A percentile compares a stretch with the other conserved stretches of the same genome.
Conservation (phyloP, 2,329 filamentous ascomycete species). For the Apiospora malaysiana region DNA sequence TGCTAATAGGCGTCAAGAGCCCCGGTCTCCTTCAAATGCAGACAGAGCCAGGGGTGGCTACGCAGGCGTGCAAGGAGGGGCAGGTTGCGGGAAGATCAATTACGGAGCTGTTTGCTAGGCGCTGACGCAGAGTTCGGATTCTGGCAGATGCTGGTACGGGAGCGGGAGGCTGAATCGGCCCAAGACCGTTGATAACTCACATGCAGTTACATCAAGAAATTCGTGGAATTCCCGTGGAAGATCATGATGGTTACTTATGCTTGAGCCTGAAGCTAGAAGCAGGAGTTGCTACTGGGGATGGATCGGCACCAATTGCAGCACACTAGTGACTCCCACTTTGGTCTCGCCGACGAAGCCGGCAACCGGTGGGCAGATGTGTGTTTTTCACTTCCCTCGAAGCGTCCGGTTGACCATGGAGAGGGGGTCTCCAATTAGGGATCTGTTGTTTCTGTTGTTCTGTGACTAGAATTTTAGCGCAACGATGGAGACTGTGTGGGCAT, state of each 20-base stretch:
- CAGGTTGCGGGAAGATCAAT: background rate
- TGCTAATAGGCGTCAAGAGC: background rate
- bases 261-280: background rate
- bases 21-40: background rate
- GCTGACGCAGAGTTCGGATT: background rate
- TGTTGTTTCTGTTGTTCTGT: background rate
- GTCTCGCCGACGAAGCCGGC: background rate
- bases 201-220: background rate
- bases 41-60: background rate
- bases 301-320: background rate
- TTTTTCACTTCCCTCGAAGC: background rate
- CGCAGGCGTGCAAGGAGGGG: background rate
- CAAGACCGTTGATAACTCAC: background rate
- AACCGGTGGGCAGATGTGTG: background rate
- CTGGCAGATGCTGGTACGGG: background rate
- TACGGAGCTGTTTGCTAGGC: background rate
- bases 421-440: background rate
- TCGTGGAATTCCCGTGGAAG: background rate
- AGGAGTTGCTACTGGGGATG: background rate
- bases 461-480: background rate
- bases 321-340: constrained; percentile 4
- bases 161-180: background rate
- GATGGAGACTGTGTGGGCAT: background rate
- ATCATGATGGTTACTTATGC: background rate
- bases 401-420: background rate